These are phyloP conservation scores for Pyricularia grisea DNA, from an alignment of 2,329 filamentous ascomycete genomes.

Conservation along the genomic window DNA sequence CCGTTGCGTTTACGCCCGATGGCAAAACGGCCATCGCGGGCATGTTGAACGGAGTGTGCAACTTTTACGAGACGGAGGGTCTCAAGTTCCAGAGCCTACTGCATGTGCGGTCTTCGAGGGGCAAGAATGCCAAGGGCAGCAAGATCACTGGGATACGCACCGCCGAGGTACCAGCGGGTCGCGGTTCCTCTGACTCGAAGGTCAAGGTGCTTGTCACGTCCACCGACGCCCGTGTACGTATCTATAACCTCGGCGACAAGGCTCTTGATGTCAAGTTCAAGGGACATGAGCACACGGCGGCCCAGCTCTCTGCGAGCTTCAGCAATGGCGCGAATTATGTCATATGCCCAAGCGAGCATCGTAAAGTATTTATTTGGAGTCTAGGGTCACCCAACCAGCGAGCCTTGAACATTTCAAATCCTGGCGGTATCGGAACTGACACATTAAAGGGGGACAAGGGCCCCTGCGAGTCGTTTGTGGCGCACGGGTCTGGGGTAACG, in stretches of 20 bases:
- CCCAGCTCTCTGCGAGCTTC: conserved; percentile 83
- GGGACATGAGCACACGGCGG: conserved; percentile 81
- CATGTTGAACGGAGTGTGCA: conserved; percentile 72
- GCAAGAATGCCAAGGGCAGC: conserved; percentile 90
- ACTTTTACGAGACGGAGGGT: conserved; percentile 89
- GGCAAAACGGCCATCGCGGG: conserved; percentile 86
- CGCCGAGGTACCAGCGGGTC: conserved; percentile 7
- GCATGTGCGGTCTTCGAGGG: conserved; percentile 84
- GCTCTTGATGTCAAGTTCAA: conserved; percentile 81
- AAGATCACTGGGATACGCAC: conserved; percentile 95
- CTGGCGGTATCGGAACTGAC: neutral
- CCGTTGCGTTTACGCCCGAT: conserved; percentile 87
- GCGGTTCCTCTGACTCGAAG: conserved; percentile 12
- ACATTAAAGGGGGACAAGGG: conserved; percentile 56
- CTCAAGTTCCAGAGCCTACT: conserved; percentile 77
- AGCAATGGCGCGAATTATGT: conserved; percentile 81
- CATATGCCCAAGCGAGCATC: conserved; percentile 88
- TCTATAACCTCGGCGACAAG: conserved; percentile 84
- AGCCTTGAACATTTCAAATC: neutral
- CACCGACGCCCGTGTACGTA: conserved; percentile 83
- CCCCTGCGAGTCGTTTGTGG: conserved; percentile 82
- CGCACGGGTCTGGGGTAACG: conserved; percentile 81
- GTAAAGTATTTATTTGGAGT: conserved; percentile 85
- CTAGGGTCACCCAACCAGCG: conserved; percentile 25
- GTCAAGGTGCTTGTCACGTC: conserved; percentile 82